A percentile compares a stretch with the other conserved stretches of the same genome.
phyloP scores from a whole-genome alignment of 192 early-diverging fungal species.

The Mortierella alpina region DNA sequence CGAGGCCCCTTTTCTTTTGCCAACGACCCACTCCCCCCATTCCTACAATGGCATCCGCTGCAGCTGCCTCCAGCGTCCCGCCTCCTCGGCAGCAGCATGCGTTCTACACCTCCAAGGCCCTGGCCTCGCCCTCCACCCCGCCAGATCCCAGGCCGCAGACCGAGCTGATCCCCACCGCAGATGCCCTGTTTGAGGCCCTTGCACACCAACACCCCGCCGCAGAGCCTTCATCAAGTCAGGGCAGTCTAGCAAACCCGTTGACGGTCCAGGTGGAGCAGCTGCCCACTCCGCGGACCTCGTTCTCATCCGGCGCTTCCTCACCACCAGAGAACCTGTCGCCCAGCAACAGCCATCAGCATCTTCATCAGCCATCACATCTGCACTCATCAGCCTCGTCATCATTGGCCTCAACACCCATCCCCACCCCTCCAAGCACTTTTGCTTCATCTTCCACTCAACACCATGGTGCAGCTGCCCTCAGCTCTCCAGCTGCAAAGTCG shows the following conservation, averaged over 20 bases:
- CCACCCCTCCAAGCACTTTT: constrained; percentile 43
- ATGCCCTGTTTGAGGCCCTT: constrained; percentile 41
- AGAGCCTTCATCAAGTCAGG: not conserved
- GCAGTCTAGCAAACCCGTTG: constrained; percentile 30
- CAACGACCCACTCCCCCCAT: not conserved
- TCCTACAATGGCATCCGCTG: constrained; percentile 20
- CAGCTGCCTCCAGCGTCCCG: constrained; percentile 9
- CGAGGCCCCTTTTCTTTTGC: not conserved
- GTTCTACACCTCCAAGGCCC: constrained; percentile 2
- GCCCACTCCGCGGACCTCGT: constrained; percentile 50
- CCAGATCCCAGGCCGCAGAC: not conserved
- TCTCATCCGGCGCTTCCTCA: constrained; percentile 43
- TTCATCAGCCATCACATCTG: constrained; percentile 8
- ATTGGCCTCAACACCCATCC: constrained; percentile 1
- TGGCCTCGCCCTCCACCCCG: not conserved
- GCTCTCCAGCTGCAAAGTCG: constrained; percentile 18
- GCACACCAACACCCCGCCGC: constrained; percentile 3
- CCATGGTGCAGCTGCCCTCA: not conserved
- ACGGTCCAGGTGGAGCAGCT: constrained; percentile 48
- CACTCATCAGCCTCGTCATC: constrained; percentile 24
- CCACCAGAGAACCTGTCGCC: constrained; percentile 50
- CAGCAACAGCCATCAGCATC: constrained; percentile 8
- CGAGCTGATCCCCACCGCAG: constrained; percentile 30
- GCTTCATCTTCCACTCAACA: constrained; percentile 18
- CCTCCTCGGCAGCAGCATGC: constrained; percentile 6